Evolutionary conservation across 2,329 filamentous ascomycete genomes (phyloP), one percentile per base, ranked within the genome.

Genomic region (Arthrobotrys sphaeroides): DNA sequence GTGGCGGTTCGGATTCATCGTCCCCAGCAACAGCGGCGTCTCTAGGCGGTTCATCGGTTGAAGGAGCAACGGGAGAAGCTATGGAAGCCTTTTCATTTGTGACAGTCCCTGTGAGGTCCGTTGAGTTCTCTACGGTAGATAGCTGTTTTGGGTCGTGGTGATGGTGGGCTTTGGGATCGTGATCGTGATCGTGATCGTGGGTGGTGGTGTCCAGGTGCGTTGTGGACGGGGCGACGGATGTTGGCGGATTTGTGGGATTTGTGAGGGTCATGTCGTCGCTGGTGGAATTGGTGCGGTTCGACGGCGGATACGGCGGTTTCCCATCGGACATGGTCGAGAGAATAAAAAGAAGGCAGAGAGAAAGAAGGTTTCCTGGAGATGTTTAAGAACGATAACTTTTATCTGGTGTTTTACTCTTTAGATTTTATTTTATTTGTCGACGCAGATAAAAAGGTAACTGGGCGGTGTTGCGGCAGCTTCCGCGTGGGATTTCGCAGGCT

Each of bases 241-340:
- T 51, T 3, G 42, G 42, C 53, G 70, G 70, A 22, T 74, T 62
- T n/a, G 69, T 60, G 12, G 69, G 51, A 53, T 74, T 67, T n/a
- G 62, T 69, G 57, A 75, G 72, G 28, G 72, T 75, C 72, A 75
- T 75, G 36, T 75, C 72, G 72, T 75, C 72, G 45, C 55, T 49
- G 24, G 72, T 69, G 49, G 72, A 68, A 31, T 59, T 69, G 31
- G 72, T 64, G 22, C 57, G 57, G 24, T 68, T n/a, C 10, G 64
- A 69, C 22, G 64, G 31, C 43, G 72, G 40, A 47, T 75, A 75
- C 9, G 68, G 43, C 49, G 60, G 60, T n/a, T 2, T 20, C 38
- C 67, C 69, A 24, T 33, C 61, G 18, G 61, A 13, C 69, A 74
- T 74, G n/a, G 22, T 31, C 12, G 9, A 28, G n/a, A n/a, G n/a